Evolutionary conservation across 768 basidiomycete genomes (phyloP), one percentile per base, ranked within the genome.

Genomic region (Podaxis rugospora): DNA sequence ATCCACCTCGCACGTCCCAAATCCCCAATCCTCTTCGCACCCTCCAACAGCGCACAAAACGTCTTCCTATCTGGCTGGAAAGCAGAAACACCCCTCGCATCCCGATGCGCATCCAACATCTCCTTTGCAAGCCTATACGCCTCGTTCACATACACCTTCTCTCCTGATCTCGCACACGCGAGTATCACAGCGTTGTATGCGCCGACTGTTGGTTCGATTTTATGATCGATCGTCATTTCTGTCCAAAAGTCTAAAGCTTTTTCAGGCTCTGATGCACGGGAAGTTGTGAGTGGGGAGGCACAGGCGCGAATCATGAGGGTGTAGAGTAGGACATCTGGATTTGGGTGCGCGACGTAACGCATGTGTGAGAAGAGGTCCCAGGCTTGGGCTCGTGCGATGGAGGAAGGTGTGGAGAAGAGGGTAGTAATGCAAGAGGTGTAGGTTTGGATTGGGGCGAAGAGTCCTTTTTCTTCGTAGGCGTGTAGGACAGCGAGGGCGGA

Each of bases 341-440:
- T 75, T 0, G 93, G 87, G 70, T 98, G 94, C 0, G 96, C 93
- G 13, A 92, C 91, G 63, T 97, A 95, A 50, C 96, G 92, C 92
- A 97, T 95, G 72, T 99, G 96, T 1, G 90, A 78, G 71, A 93
- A 98, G 42, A 98, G 82, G 68, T 98, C 93, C 93, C 93, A 97
- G 2, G 92, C 95, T 62, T 92, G 88, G 0, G 91, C 89, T 35
- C 82, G 83, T 1, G 83, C 83, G 1, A 80, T 66, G 3, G 83
- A 75, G 28, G 77, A 80, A 6, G 75, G 77, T 27, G 77, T 75
- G 46, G 77, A 76, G 66, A 83, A 83, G 36, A 87, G 86, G 49
- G 79, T 72, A 4, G 76, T 75, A 61, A 96, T 89, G 51, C 88
- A 73, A 21, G 83, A 77, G 7, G 85, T 86, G 72, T 98, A 97